Conservation (phyloP, 768 basidiomycete genomes). For the Dioszegia aurantiaca region DNA sequence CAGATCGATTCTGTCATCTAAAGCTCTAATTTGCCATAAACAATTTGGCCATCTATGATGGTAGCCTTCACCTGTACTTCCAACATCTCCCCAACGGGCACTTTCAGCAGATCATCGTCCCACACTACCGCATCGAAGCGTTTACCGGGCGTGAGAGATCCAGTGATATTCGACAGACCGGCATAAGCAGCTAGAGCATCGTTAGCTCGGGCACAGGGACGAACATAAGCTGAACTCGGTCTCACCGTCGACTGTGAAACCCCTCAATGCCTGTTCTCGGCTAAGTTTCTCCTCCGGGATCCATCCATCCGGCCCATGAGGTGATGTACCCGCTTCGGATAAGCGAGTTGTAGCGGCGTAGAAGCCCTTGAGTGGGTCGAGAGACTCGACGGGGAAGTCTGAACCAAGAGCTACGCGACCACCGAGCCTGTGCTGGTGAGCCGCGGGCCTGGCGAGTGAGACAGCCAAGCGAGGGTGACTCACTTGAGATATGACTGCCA, state of each 20-base stretch:
- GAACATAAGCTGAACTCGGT: slow-evolving; percentile 12
- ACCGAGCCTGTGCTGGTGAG: slow-evolving; percentile 39
- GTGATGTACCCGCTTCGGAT: slow-evolving; percentile 67
- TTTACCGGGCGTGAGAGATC: slow-evolving; percentile 72
- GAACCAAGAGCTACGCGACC: slow-evolving; percentile 74
- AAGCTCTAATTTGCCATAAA: slow-evolving; percentile 58
- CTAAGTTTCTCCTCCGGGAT: slow-evolving; percentile 67
- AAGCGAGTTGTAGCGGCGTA: slow-evolving; percentile 82
- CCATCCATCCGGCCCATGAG: slow-evolving; percentile 82
- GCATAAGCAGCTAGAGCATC: slow-evolving; percentile 68
- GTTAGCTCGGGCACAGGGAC: background rate
- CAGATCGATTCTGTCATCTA: slow-evolving; percentile 1
- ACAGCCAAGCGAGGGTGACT: slow-evolving; percentile 31
- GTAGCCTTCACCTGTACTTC: slow-evolving; percentile 67
- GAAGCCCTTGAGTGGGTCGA: slow-evolving; percentile 84
- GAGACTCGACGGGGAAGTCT: slow-evolving; percentile 89
- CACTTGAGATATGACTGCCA: slow-evolving; percentile 75
- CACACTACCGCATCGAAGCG: slow-evolving; percentile 84
- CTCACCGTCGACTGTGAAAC: slow-evolving; percentile 75
- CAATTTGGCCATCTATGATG: slow-evolving; percentile 68
- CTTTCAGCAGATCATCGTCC: slow-evolving; percentile 72
- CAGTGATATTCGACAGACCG: slow-evolving; percentile 65
- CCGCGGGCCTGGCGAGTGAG: background rate
- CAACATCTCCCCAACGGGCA: slow-evolving; percentile 62
- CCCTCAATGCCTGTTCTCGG: slow-evolving; percentile 68